A percentile compares a stretch with the other conserved stretches of the same genome.
Evolutionary conservation across 2,329 filamentous ascomycete species (phyloP).

Genomic region (Ophiocordyceps camponoti-saundersi): DNA sequence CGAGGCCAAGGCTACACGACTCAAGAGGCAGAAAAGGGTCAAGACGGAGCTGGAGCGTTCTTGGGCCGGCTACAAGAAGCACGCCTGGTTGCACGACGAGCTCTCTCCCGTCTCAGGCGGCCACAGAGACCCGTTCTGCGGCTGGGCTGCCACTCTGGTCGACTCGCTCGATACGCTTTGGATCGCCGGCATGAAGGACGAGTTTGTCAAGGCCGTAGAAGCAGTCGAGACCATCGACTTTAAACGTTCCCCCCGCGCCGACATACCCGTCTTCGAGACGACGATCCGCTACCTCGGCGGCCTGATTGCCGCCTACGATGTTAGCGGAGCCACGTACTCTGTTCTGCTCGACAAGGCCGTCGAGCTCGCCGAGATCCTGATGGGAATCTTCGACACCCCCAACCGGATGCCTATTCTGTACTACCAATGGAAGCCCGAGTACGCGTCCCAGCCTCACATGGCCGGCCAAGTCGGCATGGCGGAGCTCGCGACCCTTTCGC

Average conservation of each 20-base stretch:
- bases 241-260: slow-evolving; percentile 44
- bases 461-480: slow-evolving; percentile 42
- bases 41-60: slow-evolving; percentile 59
- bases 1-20: slow-evolving; percentile 41
- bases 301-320: slow-evolving; percentile 69
- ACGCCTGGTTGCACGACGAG: slow-evolving; percentile 80
- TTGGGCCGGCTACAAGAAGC: slow-evolving; percentile 66
- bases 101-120: slow-evolving; percentile 53
- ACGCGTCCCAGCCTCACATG: slow-evolving; percentile 43
- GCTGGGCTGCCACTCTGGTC: slow-evolving; percentile 77
- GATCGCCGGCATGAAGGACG: slow-evolving; percentile 66
- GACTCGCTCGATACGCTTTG: slow-evolving; percentile 71
- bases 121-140: slow-evolving; percentile 69
- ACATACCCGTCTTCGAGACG: slow-evolving; percentile 86
- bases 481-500: slow-evolving; percentile 63
- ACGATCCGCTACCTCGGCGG: slow-evolving; percentile 85
- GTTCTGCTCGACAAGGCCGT: slow-evolving; percentile 61
- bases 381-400: slow-evolving; percentile 76
- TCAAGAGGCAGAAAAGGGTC: slow-evolving; percentile 47
- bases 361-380: slow-evolving; percentile 64
- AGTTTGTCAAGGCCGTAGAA: slow-evolving; percentile 63
- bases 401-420: slow-evolving; percentile 81
- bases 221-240: slow-evolving; percentile 66
- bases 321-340: slow-evolving; percentile 52
- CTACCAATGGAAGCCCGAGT: slow-evolving; percentile 59